Conservation (phyloP, 306 rosid genomes). For the Hippophae rhamnoides region DNA sequence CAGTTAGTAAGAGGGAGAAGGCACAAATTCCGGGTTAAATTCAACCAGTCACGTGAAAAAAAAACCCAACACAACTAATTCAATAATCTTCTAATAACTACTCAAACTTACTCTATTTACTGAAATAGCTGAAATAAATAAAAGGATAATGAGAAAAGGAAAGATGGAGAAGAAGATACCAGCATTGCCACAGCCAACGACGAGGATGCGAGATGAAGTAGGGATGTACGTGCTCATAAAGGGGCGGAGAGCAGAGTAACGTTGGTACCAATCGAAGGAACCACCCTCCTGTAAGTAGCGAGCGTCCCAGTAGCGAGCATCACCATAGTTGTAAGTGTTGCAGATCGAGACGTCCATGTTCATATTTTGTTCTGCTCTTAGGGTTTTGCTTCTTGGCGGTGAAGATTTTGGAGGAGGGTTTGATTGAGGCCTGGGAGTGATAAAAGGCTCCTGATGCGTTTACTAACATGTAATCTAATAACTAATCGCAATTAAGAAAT, state of each 20-base stretch:
- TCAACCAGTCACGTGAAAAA: too few relatives aligned
- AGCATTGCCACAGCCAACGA: conserved; percentile 99
- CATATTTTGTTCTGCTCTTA: conserved; percentile 22
- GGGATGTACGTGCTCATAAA: conserved; percentile 51
- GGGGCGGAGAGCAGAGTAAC: conserved; percentile 82
- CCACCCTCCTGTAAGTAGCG: conserved; percentile 69
- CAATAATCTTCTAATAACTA: too few relatives aligned
- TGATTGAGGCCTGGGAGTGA: too few relatives aligned
- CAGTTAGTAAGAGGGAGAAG: too few relatives aligned
- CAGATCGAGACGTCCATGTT: conserved; percentile 65
- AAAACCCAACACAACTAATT: too few relatives aligned
- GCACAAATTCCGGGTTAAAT: too few relatives aligned
- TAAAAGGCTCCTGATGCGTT: too few relatives aligned
- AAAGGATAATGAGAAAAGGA: too few relatives aligned
- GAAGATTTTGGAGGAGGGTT: too few relatives aligned
- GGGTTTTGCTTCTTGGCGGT: too few relatives aligned
- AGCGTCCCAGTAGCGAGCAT: conserved; percentile 75
- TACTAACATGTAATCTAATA: too few relatives aligned
- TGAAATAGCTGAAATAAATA: not conserved
- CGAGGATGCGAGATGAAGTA: conserved; percentile 49
- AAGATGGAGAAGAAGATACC: conserved; percentile 27
- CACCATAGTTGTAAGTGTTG: conserved; percentile 81
- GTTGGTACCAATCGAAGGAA: conserved; percentile 91
- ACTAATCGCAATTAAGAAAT: too few relatives aligned
- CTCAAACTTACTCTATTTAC: not conserved